A percentile compares a stretch with the other conserved stretches of the same genome.
Conservation (phyloP, 306 rosid genomes). For the Cotoneaster glaucophyllus region DNA sequence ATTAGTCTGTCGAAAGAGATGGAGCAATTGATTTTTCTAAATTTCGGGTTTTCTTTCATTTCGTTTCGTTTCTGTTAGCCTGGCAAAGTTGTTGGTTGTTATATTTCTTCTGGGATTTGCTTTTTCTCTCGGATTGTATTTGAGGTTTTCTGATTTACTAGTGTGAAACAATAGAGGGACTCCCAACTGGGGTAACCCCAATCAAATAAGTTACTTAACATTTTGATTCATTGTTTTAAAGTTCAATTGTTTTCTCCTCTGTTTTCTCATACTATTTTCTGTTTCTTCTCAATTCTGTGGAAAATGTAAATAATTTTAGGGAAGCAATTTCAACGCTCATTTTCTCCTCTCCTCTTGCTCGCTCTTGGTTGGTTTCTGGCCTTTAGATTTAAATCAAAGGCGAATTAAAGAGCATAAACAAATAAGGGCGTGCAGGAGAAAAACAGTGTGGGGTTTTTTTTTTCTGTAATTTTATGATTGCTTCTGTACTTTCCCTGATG, state of each 20-base stretch:
- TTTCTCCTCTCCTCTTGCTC: too few species aligned
- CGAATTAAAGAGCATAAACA: too few species aligned
- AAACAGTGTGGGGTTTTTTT: too few species aligned
- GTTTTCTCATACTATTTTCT: neutral
- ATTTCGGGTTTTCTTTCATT: neutral
- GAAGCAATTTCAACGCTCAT: too few species aligned
- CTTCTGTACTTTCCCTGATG: neutral
- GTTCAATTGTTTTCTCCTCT: slow-evolving; percentile 1
- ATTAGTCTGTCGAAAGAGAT: slow-evolving; percentile 41
- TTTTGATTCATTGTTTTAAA: slow-evolving; percentile 27
- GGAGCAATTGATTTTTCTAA: slow-evolving; percentile 37
- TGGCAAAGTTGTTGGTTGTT: slow-evolving; percentile 53
- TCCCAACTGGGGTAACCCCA: slow-evolving; percentile 42
- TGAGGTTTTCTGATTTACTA: slow-evolving; percentile 47
- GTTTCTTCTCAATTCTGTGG: neutral
- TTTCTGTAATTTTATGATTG: too few species aligned
- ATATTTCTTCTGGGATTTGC: slow-evolving; percentile 39
- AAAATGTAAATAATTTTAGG: neutral
- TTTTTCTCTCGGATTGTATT: slow-evolving; percentile 42
- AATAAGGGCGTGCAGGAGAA: too few species aligned
- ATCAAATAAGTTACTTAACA: slow-evolving; percentile 41
- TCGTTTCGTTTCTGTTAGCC: slow-evolving; percentile 42
- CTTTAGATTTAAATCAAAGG: too few species aligned
- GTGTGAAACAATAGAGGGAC: slow-evolving; percentile 41
- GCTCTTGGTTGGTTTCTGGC: too few species aligned